Evolutionary conservation across 2,329 filamentous ascomycete genomes (phyloP).

Genomic region (Cadophora sp.): DNA sequence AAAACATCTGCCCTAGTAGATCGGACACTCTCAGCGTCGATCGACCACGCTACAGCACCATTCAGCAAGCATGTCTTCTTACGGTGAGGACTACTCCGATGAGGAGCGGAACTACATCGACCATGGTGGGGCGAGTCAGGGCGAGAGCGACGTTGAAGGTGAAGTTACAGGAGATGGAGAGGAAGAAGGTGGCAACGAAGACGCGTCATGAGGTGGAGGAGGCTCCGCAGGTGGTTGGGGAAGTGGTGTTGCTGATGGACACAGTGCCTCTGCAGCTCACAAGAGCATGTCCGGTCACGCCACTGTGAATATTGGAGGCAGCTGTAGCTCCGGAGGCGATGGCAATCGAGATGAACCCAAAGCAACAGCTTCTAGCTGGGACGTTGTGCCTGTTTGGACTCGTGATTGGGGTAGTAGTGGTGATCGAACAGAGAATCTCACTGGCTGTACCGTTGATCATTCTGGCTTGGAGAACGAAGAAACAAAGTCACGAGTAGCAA

Average conservation of each 20-base stretch:
- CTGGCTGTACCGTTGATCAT: too few species aligned
- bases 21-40: background rate
- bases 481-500: background rate
- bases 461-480: too few species aligned
- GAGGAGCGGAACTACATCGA: background rate
- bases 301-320: background rate
- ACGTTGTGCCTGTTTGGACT: background rate
- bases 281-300: background rate
- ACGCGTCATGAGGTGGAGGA: background rate
- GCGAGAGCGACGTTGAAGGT: constrained; percentile 5
- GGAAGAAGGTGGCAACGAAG: too few species aligned
- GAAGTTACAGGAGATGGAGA: background rate
- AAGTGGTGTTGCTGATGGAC: background rate
- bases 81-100: constrained; percentile 5
- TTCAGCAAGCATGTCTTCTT: constrained; percentile 2
- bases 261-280: background rate
- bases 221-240: background rate
- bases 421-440: background rate
- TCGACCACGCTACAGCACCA: background rate
- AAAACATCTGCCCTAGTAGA: background rate
- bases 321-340: background rate
- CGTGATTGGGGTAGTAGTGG: background rate
- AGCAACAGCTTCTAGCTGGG: background rate
- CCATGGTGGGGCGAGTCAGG: constrained; percentile 3
- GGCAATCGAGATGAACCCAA: background rate